Conservation (phyloP, 345 rosid species). For the Xanthoceras sorbifolium region DNA sequence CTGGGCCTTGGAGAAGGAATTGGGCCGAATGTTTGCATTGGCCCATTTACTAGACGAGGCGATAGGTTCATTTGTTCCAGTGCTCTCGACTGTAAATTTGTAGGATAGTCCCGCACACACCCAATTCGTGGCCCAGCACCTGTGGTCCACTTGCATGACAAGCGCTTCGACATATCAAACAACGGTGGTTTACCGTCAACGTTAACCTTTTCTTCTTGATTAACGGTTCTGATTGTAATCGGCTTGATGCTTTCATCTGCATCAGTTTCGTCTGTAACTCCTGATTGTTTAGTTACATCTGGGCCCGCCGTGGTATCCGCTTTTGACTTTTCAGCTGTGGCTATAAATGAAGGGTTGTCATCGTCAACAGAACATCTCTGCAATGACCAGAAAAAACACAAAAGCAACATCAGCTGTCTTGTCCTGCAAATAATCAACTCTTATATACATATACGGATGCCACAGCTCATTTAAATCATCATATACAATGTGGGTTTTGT, state of each 20-base stretch:
- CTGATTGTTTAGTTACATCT: slow-evolving; percentile 1
- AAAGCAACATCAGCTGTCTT: slow-evolving; percentile 12
- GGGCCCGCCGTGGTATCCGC: slow-evolving; percentile 10
- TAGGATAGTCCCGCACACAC: slow-evolving; percentile 85
- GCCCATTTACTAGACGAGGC: slow-evolving; percentile 55
- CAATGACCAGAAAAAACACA: slow-evolving; percentile 9
- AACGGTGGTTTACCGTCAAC: slow-evolving; percentile 2
- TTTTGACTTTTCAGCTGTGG: slow-evolving; percentile 28
- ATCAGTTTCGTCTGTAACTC: not conserved
- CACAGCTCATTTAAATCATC: not conserved
- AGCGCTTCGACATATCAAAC: slow-evolving; percentile 32
- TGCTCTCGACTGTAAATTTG: slow-evolving; percentile 62
- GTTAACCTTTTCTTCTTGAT: slow-evolving; percentile 20
- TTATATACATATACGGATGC: too few species aligned
- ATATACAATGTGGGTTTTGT: too few species aligned
- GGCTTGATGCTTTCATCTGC: slow-evolving; percentile 11
- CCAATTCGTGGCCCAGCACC: slow-evolving; percentile 87
- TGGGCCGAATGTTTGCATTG: slow-evolving; percentile 48
- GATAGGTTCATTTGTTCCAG: slow-evolving; percentile 85
- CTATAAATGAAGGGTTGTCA: slow-evolving; percentile 35
- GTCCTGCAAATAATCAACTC: not conserved
- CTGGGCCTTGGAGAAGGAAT: slow-evolving; percentile 92
- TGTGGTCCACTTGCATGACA: slow-evolving; percentile 71
- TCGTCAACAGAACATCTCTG: slow-evolving; percentile 79
- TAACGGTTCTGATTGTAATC: not conserved